Evolutionary conservation across 768 basidiomycete genomes (phyloP).

Genomic region (Strobilomyces dryophilus): DNA sequence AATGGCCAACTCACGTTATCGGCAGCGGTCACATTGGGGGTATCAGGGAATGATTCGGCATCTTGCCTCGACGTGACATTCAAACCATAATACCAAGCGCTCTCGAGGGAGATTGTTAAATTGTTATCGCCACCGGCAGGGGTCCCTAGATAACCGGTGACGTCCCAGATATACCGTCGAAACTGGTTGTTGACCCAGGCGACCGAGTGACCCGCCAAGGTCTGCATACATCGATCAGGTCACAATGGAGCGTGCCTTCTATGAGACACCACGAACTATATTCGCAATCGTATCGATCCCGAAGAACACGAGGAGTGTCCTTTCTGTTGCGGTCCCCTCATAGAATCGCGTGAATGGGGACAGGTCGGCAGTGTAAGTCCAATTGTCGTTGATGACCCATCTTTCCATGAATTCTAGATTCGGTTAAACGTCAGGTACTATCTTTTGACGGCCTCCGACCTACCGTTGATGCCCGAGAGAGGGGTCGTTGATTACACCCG

Average conservation of each 20-base stretch:
- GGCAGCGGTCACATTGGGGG: constrained; percentile 11
- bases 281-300: constrained; percentile 57
- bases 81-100: constrained; percentile 49
- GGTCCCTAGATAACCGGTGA: constrained; percentile 38
- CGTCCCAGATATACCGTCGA: constrained; percentile 50
- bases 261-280: constrained; percentile 35
- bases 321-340: constrained; percentile 18
- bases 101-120: constrained; percentile 49
- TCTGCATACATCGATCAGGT: constrained; percentile 28
- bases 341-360: constrained; percentile 36
- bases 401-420: constrained; percentile 43
- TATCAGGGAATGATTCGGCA: constrained; percentile 40
- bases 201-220: constrained; percentile 46
- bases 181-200: constrained; percentile 60
- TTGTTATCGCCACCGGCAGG: constrained; percentile 36
- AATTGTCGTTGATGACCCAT: constrained; percentile 54
- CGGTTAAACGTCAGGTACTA: not conserved
- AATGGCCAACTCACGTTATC: constrained; percentile 28
- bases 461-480: constrained; percentile 51
- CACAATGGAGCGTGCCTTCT: not conserved
- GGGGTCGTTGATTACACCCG: constrained; percentile 54
- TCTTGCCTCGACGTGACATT: constrained; percentile 50
- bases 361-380: constrained; percentile 56
- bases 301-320: constrained; percentile 48
- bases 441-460: not conserved